Base-by-base conservation (phyloP, 1,284 basidiomycete genomes). In the Trichosporon sp. region DNA sequence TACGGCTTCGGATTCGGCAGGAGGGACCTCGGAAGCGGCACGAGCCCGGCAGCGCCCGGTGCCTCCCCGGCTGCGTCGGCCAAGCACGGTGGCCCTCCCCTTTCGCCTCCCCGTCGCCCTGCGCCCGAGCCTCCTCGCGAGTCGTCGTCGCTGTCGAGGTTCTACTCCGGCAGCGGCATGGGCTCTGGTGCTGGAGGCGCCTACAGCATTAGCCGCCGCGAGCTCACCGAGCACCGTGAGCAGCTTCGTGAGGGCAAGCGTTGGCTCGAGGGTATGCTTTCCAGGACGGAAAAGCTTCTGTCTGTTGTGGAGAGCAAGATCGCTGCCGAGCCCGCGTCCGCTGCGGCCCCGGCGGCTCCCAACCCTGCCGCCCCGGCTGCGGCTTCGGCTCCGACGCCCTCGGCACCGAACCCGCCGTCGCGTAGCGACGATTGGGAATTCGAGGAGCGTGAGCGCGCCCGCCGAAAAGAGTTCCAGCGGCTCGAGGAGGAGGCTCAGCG, bases 201-300 rank as follows among this genome's bases (percentile, higher is more conserved):
- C 51, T 78, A 79, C 71, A 72, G 75, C 27, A 77, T 80, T 75
- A 76, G 75, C 62, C 75, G 78, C 2, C 76, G 80, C 5, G 82
- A 83, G 68, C 73, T 83, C 0, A 64, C 71, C 21, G 82, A 83
- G 66, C 82, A 83, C 69, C 80, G 81, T 13, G 81, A 83, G 62
- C 80, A 81, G 70, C 77, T 83, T 4, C 75, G 80, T 60, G 81
- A 83, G 60, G 81, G 81, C 70, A 82, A 81, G 70, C 69, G 76
- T 31, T 83, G 82, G 82, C 73, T 83, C 9, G 82, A 83, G 65
- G 73, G 69, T 32, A 83, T 81, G 76, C 65, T 83, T 35, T 53
- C 72, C 65, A 79, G 78, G 72, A 83, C 81, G n/a, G 81, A 83
- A 44, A 79, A 81, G 65, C 74, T 83, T 60, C 64, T 83, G 25